These are phyloP conservation scores for Pyrus hybrid DNA, from an alignment of 331 rosid species.

Conservation along the genomic window DNA sequence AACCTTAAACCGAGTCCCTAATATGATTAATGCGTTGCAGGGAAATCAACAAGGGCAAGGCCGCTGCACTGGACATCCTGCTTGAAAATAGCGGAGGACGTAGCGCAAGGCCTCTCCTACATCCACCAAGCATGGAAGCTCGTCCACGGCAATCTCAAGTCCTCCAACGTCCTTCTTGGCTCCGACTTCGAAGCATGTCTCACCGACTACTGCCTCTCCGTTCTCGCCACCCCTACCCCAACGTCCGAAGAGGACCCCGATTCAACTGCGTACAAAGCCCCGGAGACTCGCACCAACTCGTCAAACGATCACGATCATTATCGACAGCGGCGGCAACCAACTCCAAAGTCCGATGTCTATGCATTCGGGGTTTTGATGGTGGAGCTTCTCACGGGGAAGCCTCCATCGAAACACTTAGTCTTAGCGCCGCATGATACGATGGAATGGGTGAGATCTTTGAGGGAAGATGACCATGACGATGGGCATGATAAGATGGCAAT, in stretches of 20 bases:
- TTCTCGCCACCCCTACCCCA: constrained; percentile 24
- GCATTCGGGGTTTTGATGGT: constrained; percentile 68
- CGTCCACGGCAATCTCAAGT: constrained; percentile 86
- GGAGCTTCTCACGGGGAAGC: constrained; percentile 73
- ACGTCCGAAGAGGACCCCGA: constrained; percentile 28
- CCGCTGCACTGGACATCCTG: constrained; percentile 97
- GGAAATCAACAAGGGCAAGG: constrained; percentile 70
- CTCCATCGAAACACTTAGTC: constrained; percentile 48
- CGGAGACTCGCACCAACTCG: constrained; percentile 37
- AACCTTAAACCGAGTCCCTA: neutral
- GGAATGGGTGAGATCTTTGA: constrained; percentile 54
- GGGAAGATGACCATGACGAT: constrained; percentile 29
- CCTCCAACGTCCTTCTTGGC: constrained; percentile 78
- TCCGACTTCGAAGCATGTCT: constrained; percentile 79
- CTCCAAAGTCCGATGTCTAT: constrained; percentile 60
- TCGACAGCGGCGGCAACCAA: constrained; percentile 31
- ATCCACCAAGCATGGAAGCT: constrained; percentile 97
- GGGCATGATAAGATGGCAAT: constrained; percentile 59
- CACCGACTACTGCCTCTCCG: constrained; percentile 76
- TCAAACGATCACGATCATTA: neutral
- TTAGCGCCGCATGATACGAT: constrained; percentile 45
- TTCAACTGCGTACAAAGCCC: constrained; percentile 54
- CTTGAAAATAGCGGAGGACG: constrained; percentile 86
- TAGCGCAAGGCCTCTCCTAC: constrained; percentile 86
- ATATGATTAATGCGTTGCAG: constrained; percentile 24